These are phyloP conservation scores for Rhizopogon roseolus DNA, from an alignment of 768 basidiomycete species.

Conservation along the genomic window DNA sequence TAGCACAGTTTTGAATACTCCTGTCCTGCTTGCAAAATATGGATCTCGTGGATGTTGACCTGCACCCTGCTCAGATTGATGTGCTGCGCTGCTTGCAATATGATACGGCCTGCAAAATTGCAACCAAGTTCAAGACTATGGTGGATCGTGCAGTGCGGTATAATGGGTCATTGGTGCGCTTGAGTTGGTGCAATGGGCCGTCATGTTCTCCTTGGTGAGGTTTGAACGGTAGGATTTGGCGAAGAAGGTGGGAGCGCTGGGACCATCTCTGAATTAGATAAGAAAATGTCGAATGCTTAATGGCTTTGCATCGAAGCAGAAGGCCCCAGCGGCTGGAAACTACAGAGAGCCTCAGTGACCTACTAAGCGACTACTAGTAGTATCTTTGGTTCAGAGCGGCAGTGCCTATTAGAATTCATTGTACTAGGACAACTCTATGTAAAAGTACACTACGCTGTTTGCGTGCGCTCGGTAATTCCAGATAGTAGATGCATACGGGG, in stretches of 20 bases:
- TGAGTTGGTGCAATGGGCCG: neutral
- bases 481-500: too few relatives aligned
- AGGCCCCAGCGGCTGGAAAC: neutral
- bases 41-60: neutral
- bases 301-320: too few relatives aligned
- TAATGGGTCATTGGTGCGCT: neutral
- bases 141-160: neutral
- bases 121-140: neutral
- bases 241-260: neutral
- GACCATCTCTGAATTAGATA: neutral
- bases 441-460: too few relatives aligned
- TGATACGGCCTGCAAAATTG: neutral
- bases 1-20: neutral
- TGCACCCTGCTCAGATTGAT: neutral
- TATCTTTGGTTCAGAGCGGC: too few relatives aligned
- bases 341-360: neutral
- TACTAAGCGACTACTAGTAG: neutral
- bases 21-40: neutral
- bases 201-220: neutral
- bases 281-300: too few relatives aligned
- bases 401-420: too few relatives aligned
- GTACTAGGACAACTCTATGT: too few relatives aligned
- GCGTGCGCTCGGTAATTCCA: too few relatives aligned
- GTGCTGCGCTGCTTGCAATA: neutral
- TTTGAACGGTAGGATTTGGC: neutral